Percentiles rank a stretch among this genome's conserved stretches.
These are phyloP conservation scores for Diaporthe sp. DNA, from an alignment of 2,329 filamentous ascomycete genomes.

Conservation along the genomic window DNA sequence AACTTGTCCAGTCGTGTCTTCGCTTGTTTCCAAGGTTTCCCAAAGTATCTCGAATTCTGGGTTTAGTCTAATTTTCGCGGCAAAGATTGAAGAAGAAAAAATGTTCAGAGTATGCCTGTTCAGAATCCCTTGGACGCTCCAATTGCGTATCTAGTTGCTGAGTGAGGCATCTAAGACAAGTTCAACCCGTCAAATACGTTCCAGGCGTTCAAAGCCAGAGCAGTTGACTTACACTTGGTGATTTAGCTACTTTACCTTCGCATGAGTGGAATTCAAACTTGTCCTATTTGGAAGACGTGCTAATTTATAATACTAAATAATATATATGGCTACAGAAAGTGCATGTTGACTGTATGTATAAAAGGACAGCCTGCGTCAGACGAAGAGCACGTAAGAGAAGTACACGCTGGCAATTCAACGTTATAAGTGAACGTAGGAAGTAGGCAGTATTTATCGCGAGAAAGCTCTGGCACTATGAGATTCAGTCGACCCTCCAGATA, in stretches of 20 bases:
- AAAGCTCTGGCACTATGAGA: background rate
- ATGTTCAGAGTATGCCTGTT: background rate
- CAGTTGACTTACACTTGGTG: background rate
- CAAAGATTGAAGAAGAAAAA: background rate
- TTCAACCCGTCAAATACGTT: background rate
- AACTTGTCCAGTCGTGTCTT: background rate
- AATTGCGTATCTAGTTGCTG: background rate
- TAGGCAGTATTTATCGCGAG: background rate
- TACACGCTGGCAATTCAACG: background rate
- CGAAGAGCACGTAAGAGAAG: too few relatives aligned
- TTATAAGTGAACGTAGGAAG: background rate
- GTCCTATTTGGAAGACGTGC: too few relatives aligned
- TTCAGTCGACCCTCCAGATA: background rate
- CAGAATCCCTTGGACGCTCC: background rate
- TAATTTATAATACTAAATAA: too few relatives aligned
- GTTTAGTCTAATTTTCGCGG: background rate
- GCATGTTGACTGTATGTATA: background rate
- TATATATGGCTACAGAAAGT: background rate
- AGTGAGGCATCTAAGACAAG: background rate
- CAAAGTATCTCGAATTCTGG: background rate
- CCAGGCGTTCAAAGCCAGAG: too few relatives aligned
- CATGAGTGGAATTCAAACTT: too few relatives aligned
- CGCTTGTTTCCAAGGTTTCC: background rate
- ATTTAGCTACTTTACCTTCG: too few relatives aligned
- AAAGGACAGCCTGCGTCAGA: background rate